Percentiles rank a stretch among this genome's conserved stretches.
Conservation (phyloP, 305 asterid genomes). For the Fraxinus platypoda region DNA sequence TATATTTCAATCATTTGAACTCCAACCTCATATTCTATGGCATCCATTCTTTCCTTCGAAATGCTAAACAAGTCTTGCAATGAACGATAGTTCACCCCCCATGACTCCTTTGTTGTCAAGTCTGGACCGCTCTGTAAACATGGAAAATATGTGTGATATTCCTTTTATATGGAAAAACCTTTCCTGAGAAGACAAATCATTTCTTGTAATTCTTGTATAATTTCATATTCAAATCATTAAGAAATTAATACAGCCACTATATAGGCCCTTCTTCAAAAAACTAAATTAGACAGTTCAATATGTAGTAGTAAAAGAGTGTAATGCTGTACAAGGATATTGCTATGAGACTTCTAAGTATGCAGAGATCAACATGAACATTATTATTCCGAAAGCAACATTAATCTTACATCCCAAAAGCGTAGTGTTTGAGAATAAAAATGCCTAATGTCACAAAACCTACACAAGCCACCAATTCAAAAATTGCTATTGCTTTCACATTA, state of each 20-base stretch:
- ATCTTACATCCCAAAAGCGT: not conserved
- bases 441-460: not conserved
- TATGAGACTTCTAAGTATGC: not conserved
- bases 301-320: not conserved
- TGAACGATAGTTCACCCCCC: conserved; percentile 95
- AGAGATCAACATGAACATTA: not conserved
- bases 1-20: conserved; percentile 96
- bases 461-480: not conserved
- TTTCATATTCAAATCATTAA: not conserved
- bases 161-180: not conserved
- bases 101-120: conserved; percentile 70
- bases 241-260: not conserved
- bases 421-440: not conserved
- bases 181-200: not conserved
- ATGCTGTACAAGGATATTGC: not conserved
- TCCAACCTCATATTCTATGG: conserved; percentile 73
- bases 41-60: conserved; percentile 54
- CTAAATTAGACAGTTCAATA: not conserved
- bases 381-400: conserved; percentile 1
- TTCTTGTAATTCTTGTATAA: not conserved
- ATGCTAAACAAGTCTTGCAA: conserved; percentile 67
- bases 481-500: conserved; percentile 27
- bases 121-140: conserved; percentile 88
- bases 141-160: not conserved
- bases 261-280: not conserved